Base-by-base conservation (phyloP, 495 filamentous ascomycete species). In the Xylaria cubensis region DNA sequence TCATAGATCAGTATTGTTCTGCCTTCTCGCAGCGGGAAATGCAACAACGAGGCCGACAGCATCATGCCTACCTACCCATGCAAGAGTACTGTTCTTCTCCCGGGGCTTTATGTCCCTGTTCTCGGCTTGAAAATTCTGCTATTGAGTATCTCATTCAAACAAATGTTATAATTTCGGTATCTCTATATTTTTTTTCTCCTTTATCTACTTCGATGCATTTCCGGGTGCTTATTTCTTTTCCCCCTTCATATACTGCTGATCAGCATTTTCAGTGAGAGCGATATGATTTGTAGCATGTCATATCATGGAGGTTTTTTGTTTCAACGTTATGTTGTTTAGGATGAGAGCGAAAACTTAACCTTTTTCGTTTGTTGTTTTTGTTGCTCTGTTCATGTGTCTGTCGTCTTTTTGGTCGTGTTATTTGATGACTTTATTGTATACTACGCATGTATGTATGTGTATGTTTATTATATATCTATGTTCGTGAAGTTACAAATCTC, bases 241-340 rank as follows among this genome's bases (percentile, higher is more conserved):
- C 7, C 8, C 7, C 34, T 29, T 21, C 21, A 56, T 39, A 24
- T 21, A 29, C n/a, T 21, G 21, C 36, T 44, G 21, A 64, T 26
- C 8, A 36, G 61, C 21, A 44, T 42, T 26, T 26, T 21, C 61
- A 44, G 21, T 26, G 32, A 39, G 32, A 21, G 34, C 34, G 29
- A 29, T 29, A 39, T 21, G 58, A 39, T 61, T 61, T 15, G 5
- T 36, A 10, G 39, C 26, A 29, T 5, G 10, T 61, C 34, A 61
- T 61, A 61, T 61, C 9, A 61, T 56, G 24, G 34, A 61, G 58
- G 58, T 19, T 12, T 61, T 39, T 39, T 56, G 24, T 32, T 56
- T 56, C 29, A 15, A 13, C 3, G 51, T 56, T 24, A 26, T 55
- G 51, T 55, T 21, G 21, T 19, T 3, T 17, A 56, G 53, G 53